Evolutionary conservation across 495 filamentous ascomycete genomes (phyloP), one percentile per base, ranked within the genome.

Genomic region (Annulohypoxylon bovei): DNA sequence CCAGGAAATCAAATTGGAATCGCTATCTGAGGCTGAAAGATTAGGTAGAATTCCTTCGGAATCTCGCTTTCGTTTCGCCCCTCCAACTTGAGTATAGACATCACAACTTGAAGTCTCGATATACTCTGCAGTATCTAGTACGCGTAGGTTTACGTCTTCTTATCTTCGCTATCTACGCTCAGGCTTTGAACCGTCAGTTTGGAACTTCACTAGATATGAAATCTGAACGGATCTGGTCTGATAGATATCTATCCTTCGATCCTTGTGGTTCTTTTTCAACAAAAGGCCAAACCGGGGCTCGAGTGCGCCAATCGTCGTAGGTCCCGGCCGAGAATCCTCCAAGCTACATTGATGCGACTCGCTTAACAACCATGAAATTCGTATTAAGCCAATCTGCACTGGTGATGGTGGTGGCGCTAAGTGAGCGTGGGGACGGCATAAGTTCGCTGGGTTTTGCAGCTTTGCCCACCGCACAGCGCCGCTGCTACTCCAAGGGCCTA

Each of bases 391-490:
- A 68, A 68, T 67, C 46, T 3, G 59, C 64, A 68, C 64, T 68
- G 37, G 64, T 67, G 63, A 64, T 58, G 68, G 53, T 18, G 69
- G 53, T 28, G 64, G 62, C 57, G 52, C 68, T 71, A 71, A 55
- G 23, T 18, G 33, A 52, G 50, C 62, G 68, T 71, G 62, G 68
- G 68, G 62, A 71, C 61, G 54, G 49, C 55, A 53, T 50, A 56
- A 47, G 23, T 28, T 50, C 46, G 46, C 46, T 50, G 12, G 46
- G 46, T 25, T 22, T 22, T 49, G 23, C 12, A 22, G 40, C 28
- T 18, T 20, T 53, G 28, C 49, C 30, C 14, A 46, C 44, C 12
- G 20, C 25, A 37, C 20, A 6, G 18, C 39, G 22, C 11, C 5
- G 7, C 23, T 22, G 33, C 33, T 11, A 37, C 23, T 23, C 12